These are phyloP conservation scores for Gyromitra esculenta DNA, from an alignment of 2,329 filamentous ascomycete genomes.

Conservation along the genomic window DNA sequence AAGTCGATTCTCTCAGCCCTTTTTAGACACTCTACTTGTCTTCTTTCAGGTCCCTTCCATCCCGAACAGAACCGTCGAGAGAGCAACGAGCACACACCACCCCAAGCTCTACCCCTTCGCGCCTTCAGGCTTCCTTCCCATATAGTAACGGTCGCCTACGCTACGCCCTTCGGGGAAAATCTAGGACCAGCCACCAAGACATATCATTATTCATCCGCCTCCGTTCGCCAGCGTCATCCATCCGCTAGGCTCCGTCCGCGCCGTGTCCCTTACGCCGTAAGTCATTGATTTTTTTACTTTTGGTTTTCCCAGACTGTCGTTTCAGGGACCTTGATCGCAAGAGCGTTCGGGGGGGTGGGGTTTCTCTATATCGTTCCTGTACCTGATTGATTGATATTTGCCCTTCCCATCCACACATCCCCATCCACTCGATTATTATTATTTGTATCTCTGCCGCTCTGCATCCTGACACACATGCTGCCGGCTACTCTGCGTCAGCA, in stretches of 20 bases:
- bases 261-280: slow-evolving; percentile 24
- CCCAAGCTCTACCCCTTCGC: slow-evolving; percentile 13
- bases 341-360: not conserved
- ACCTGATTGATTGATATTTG: not conserved
- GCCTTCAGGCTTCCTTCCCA: slow-evolving; percentile 6
- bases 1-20: slow-evolving; percentile 52
- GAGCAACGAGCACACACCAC: slow-evolving; percentile 42
- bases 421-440: not conserved
- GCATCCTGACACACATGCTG: slow-evolving; percentile 33
- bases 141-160: slow-evolving; percentile 23
- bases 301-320: not conserved
- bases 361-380: slow-evolving; percentile 4
- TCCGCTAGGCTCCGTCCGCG: not conserved
- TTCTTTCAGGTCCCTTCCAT: slow-evolving; percentile 50
- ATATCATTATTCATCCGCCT: slow-evolving; percentile 28
- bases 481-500: slow-evolving; percentile 41
- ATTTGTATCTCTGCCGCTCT: slow-evolving; percentile 30
- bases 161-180: slow-evolving; percentile 44
- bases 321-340: not conserved
- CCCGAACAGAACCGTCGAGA: slow-evolving; percentile 47
- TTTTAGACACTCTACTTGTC: slow-evolving; percentile 53
- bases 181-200: slow-evolving; percentile 13
- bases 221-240: slow-evolving; percentile 31
- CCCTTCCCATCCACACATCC: not conserved
- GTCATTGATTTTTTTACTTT: slow-evolving; percentile 14